Percentiles rank a stretch among this genome's conserved stretches.
These are phyloP conservation scores for Glutinoglossum americanum DNA, from an alignment of 495 filamentous ascomycete species.

Conservation along the genomic window DNA sequence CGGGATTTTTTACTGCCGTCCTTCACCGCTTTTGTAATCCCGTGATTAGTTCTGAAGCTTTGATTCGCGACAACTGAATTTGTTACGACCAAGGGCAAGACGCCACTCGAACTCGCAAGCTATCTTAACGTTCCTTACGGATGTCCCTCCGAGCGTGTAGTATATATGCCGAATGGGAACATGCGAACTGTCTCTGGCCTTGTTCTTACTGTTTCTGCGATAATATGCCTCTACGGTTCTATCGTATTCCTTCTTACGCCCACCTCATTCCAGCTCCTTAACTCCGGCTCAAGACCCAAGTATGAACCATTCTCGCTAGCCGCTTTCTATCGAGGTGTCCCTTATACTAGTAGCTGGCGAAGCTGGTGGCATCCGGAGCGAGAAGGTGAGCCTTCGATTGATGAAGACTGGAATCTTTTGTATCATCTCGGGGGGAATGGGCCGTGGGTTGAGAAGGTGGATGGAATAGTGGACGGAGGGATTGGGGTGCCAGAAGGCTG, in stretches of 20 bases:
- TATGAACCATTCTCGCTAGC: constrained; percentile 4
- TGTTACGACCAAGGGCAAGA: neutral
- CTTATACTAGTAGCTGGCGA: constrained; percentile 10
- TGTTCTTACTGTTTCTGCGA: constrained; percentile 15
- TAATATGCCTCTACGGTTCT: constrained; percentile 24
- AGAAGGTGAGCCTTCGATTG: neutral
- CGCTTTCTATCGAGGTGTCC: neutral
- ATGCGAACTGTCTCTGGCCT: neutral
- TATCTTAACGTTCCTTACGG: neutral
- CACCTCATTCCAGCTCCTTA: constrained; percentile 10
- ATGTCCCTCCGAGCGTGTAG: neutral
- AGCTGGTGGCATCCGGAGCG: constrained; percentile 14
- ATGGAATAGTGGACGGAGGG: constrained; percentile 18
- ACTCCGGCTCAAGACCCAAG: constrained; percentile 1
- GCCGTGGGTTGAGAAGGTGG: constrained; percentile 33
- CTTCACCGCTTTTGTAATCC: neutral
- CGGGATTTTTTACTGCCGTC: neutral
- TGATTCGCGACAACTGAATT: neutral
- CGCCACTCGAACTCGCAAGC: neutral
- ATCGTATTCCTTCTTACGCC: constrained; percentile 23
- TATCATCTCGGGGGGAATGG: constrained; percentile 37
- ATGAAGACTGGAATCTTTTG: constrained; percentile 27
- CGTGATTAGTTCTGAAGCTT: neutral
- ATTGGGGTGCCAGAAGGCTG: constrained; percentile 27
- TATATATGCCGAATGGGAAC: neutral